phyloP scores from a whole-genome alignment of 495 filamentous ascomycete species.

The Penicillium longicatenatum region DNA sequence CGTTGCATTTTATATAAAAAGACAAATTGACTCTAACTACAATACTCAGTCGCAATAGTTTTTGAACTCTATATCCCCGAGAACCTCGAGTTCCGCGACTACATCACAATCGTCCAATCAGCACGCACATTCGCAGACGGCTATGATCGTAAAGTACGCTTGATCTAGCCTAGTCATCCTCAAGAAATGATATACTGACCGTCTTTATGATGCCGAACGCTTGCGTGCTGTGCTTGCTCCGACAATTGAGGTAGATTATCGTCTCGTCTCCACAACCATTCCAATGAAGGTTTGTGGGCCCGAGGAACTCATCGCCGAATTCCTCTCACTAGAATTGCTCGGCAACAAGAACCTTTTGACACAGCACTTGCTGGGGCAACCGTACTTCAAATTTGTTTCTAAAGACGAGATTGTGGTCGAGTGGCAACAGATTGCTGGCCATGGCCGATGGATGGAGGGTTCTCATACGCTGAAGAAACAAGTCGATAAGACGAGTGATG shows the following conservation, averaged over 20 bases:
- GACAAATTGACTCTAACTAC: too few relatives aligned
- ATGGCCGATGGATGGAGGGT: background rate
- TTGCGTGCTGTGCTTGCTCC: too few relatives aligned
- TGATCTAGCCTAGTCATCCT: too few relatives aligned
- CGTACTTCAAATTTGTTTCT: background rate
- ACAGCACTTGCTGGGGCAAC: background rate
- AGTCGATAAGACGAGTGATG: background rate
- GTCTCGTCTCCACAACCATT: too few relatives aligned
- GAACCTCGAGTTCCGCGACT: background rate
- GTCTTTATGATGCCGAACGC: too few relatives aligned
- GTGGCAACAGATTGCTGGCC: background rate
- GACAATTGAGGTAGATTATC: too few relatives aligned
- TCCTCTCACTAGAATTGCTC: background rate
- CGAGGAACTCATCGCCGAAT: background rate
- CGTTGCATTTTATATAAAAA: too few relatives aligned
- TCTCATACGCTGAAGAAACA: background rate
- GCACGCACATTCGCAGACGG: background rate
- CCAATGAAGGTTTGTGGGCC: too few relatives aligned
- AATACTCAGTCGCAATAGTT: too few relatives aligned
- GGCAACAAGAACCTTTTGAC: background rate
- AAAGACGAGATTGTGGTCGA: background rate
- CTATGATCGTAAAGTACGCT: background rate
- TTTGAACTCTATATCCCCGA: background rate
- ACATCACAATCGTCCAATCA: background rate
- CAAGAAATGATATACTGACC: too few relatives aligned